Conservation (phyloP, 495 filamentous ascomycete genomes). For the Neurospora tetrasperma region DNA sequence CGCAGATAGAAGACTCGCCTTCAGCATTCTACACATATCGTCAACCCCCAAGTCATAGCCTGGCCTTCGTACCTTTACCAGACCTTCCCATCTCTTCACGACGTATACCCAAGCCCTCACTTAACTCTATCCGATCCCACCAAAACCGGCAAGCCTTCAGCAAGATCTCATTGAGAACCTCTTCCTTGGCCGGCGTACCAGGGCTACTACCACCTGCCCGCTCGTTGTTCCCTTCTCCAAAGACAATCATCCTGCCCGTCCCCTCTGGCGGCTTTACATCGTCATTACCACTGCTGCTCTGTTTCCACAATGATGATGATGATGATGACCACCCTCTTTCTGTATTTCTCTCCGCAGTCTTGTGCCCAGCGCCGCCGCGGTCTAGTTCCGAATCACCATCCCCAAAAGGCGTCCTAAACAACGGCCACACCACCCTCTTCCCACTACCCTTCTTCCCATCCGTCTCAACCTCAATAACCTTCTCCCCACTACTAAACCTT, state of each 20-base stretch:
- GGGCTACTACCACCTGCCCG: conserved; percentile 28
- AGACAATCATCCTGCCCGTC: conserved; percentile 35
- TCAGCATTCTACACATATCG: neutral
- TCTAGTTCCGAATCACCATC: neutral
- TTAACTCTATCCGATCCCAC: conserved; percentile 35
- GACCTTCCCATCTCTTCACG: neutral
- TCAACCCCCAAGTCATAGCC: neutral
- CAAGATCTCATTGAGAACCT: conserved; percentile 32
- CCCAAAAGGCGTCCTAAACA: conserved; percentile 19
- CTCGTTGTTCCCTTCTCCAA: conserved; percentile 56
- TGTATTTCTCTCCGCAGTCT: neutral
- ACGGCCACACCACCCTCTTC: conserved; percentile 18
- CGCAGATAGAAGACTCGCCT: neutral
- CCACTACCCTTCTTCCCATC: conserved; percentile 10
- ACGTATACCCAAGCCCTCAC: conserved; percentile 30
- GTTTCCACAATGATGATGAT: neutral
- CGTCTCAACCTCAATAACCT: conserved; percentile 39
- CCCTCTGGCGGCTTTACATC: neutral
- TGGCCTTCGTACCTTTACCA: conserved; percentile 6
- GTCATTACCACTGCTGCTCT: neutral
- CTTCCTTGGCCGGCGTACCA: conserved; percentile 36
- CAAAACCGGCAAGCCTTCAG: conserved; percentile 47
- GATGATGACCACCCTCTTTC: conserved; percentile 4
- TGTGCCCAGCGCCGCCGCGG: neutral
- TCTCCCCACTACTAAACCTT: conserved; percentile 38